Conservation (phyloP, 1,284 basidiomycete genomes). For the Puccinia horiana region DNA sequence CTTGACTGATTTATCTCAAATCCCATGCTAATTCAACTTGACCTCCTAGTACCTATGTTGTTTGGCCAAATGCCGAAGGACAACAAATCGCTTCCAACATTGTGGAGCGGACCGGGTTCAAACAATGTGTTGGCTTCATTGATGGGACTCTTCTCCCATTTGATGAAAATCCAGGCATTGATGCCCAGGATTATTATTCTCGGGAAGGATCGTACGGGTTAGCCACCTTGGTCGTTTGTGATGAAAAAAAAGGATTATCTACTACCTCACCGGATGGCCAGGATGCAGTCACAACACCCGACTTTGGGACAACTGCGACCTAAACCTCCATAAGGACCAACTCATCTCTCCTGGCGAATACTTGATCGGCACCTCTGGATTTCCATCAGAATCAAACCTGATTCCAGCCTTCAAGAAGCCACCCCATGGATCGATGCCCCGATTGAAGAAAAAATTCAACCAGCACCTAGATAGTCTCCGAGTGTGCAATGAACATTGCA, state of each 20-base stretch:
- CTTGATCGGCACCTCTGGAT: slow-evolving; percentile 1
- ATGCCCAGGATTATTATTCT: neutral
- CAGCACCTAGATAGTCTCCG: neutral
- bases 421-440: neutral
- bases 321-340: neutral
- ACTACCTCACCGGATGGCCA: neutral
- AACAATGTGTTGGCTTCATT: slow-evolving; percentile 23
- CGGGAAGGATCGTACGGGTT: neutral
- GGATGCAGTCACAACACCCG: neutral
- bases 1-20: neutral
- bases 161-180: neutral
- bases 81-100: neutral
- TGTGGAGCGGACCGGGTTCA: neutral
- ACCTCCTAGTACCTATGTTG: neutral
- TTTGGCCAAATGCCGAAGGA: neutral
- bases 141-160: slow-evolving; percentile 20
- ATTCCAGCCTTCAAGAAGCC: neutral
- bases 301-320: neutral
- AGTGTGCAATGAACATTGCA: slow-evolving; percentile 20
- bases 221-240: neutral
- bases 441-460: neutral
- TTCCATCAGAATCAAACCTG: neutral
- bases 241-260: neutral
- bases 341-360: neutral
- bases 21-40: neutral